These are phyloP conservation scores for Syzygium aromaticum DNA, from an alignment of 345 rosid species.

Conservation along the genomic window DNA sequence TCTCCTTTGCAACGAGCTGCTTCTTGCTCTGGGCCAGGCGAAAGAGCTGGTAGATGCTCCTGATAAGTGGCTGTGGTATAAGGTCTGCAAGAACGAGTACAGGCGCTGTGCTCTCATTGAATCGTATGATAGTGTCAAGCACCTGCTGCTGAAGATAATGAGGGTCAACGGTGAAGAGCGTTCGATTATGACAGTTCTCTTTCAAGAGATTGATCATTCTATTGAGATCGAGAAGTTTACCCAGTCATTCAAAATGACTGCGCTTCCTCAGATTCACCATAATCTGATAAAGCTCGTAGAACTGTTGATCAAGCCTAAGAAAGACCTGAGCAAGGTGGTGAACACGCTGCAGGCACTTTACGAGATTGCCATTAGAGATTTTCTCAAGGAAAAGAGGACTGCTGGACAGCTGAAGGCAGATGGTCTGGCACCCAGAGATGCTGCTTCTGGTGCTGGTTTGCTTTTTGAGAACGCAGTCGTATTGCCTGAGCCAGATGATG, in stretches of 20 bases:
- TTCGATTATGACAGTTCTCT: slow-evolving; percentile 58
- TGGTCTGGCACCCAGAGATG: slow-evolving; percentile 55
- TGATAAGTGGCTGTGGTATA: slow-evolving; percentile 94
- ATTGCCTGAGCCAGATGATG: slow-evolving; percentile 58
- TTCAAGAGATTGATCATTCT: slow-evolving; percentile 74
- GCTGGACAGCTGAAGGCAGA: slow-evolving; percentile 54
- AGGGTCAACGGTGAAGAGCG: slow-evolving; percentile 74
- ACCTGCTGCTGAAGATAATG: slow-evolving; percentile 62
- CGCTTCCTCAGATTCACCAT: slow-evolving; percentile 58
- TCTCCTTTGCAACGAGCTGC: slow-evolving; percentile 87
- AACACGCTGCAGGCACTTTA: slow-evolving; percentile 81
- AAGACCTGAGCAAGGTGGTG: slow-evolving; percentile 62
- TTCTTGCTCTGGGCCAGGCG: slow-evolving; percentile 95
- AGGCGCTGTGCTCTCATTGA: slow-evolving; percentile 91
- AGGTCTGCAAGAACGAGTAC: slow-evolving; percentile 83
- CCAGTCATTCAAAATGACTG: slow-evolving; percentile 64
- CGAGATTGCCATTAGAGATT: slow-evolving; percentile 76
- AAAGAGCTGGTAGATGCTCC: slow-evolving; percentile 89
- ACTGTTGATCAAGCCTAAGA: slow-evolving; percentile 40
- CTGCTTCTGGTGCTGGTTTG: slow-evolving; percentile 33
- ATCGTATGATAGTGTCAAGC: slow-evolving; percentile 77
- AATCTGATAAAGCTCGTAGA: slow-evolving; percentile 67
- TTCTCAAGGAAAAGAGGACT: slow-evolving; percentile 56
- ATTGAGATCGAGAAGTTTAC: slow-evolving; percentile 67
- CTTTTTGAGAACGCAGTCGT: slow-evolving; percentile 75